Conservation (phyloP, 1,139 yeast species). For the Diutina ranongensis region DNA sequence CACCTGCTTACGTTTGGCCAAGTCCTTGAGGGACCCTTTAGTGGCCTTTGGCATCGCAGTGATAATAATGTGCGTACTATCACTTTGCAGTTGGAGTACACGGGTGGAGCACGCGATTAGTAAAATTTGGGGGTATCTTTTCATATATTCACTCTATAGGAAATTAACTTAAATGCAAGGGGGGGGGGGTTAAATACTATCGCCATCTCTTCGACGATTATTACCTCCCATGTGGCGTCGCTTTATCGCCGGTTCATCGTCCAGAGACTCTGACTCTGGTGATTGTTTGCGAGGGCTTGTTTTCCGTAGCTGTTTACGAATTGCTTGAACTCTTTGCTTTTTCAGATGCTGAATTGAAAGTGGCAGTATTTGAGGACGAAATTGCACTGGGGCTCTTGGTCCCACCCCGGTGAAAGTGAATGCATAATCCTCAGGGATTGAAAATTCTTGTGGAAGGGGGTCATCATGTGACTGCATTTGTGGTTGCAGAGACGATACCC, state of each 20-base stretch:
- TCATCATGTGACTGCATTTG: neutral
- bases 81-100: too few relatives aligned
- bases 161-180: too few relatives aligned
- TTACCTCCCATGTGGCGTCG: neutral
- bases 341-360: conserved; percentile 1
- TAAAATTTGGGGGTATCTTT: too few relatives aligned
- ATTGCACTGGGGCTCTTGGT: neutral
- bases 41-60: conserved; percentile 3
- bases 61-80: too few relatives aligned
- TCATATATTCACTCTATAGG: too few relatives aligned
- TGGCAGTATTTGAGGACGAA: conserved; percentile 4
- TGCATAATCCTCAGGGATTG: neutral
- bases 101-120: too few relatives aligned
- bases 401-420: neutral
- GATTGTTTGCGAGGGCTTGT: neutral
- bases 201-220: neutral
- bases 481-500: neutral
- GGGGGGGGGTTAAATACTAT: neutral
- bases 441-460: conserved; percentile 1
- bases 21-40: conserved; percentile 25
- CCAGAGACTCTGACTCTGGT: conserved; percentile 3
- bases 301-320: neutral
- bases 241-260: neutral
- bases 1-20: conserved; percentile 38
- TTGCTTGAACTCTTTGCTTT: neutral